Conservation (phyloP, 257 asterid species). For the Dorcoceras hygrometricum region DNA sequence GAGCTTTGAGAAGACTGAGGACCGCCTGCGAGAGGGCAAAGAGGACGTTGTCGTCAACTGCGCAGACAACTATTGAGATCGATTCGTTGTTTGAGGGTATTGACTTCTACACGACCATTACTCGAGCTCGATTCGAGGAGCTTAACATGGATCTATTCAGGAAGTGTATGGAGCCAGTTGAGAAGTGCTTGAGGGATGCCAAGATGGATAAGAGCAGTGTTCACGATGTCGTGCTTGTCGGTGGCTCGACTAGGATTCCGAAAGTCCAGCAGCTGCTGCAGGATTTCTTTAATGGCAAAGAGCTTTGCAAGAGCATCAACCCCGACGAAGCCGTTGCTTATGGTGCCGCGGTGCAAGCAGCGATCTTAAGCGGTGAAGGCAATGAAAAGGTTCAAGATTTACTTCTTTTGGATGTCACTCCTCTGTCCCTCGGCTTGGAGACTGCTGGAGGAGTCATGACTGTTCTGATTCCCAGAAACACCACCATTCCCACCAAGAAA, state of each 20-base stretch:
- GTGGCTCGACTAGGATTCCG: slow-evolving; percentile 1
- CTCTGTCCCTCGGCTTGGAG: no score
- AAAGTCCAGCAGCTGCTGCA: slow-evolving; percentile 5
- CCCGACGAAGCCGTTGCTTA: slow-evolving; percentile 1
- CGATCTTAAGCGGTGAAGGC: no score
- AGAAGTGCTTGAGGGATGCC: no score
- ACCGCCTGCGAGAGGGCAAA: background rate
- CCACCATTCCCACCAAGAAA: slow-evolving; percentile 15
- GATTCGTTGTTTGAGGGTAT: background rate
- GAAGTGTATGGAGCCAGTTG: no score
- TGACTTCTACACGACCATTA: background rate
- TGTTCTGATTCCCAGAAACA: slow-evolving; percentile 8
- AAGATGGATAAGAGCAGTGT: background rate
- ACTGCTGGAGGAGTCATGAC: background rate
- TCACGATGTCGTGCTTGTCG: background rate
- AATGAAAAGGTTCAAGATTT: no score
- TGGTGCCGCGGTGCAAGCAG: no score
- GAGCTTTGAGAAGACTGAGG: background rate
- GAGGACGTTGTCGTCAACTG: no score
- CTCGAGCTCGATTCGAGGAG: background rate
- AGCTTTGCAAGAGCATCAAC: slow-evolving; percentile 1
- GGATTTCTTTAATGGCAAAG: slow-evolving; percentile 10
- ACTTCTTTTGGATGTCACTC: no score
- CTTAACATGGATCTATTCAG: background rate
- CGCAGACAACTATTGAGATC: background rate